phyloP scores from a whole-genome alignment of 345 rosid genomes.

The Lumnitzera racemosa region DNA sequence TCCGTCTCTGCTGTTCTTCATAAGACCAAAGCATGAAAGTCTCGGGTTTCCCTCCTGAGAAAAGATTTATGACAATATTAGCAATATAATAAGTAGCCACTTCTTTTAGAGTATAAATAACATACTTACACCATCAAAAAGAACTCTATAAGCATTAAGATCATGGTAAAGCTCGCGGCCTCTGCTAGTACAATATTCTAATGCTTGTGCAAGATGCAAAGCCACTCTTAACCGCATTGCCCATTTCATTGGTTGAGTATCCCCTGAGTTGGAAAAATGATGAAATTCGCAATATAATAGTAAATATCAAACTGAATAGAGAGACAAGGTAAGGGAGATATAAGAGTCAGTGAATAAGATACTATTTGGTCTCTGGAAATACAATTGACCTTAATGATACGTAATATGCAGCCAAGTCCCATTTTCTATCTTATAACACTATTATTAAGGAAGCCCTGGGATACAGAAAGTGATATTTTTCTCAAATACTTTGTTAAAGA shows the following conservation, averaged over 20 bases:
- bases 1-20: conserved; percentile 96
- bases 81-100: conserved; percentile 1
- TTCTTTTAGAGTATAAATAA: neutral
- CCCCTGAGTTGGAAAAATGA: conserved; percentile 53
- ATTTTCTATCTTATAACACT: too few relatives aligned
- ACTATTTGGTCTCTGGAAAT: too few relatives aligned
- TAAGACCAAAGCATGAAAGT: conserved; percentile 87
- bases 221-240: conserved; percentile 90
- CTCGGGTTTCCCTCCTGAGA: conserved; percentile 85
- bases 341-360: too few relatives aligned
- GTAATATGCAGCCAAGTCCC: too few relatives aligned
- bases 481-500: too few relatives aligned
- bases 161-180: conserved; percentile 95
- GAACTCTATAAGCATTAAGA: conserved; percentile 83
- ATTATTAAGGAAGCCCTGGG: too few relatives aligned
- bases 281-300: neutral
- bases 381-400: too few relatives aligned
- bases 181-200: conserved; percentile 79
- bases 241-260: conserved; percentile 93
- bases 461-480: too few relatives aligned
- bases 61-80: conserved; percentile 5
- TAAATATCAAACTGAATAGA: neutral
- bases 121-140: conserved; percentile 70
- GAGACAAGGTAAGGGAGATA: too few relatives aligned
- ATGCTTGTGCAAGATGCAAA: conserved; percentile 87